phyloP scores from a whole-genome alignment of 2,329 filamentous ascomycete genomes.

The Exserohilum rostratum region DNA sequence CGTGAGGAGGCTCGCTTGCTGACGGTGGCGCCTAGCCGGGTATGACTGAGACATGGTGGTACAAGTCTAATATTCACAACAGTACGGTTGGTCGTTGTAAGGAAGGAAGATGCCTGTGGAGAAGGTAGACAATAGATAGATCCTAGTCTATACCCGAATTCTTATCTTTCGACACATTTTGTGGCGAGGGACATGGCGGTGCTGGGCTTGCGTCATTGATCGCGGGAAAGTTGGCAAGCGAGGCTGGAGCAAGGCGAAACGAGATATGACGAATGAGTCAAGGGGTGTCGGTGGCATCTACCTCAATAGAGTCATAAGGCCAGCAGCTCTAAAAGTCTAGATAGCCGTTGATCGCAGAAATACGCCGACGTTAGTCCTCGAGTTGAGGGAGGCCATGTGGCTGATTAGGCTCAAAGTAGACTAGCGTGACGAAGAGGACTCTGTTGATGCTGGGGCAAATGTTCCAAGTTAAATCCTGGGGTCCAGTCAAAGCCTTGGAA shows the following conservation, averaged over 20 bases:
- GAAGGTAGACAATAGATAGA: constrained; percentile 3
- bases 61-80: background rate
- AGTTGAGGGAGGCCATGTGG: background rate
- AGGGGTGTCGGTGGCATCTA: background rate
- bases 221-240: constrained; percentile 36
- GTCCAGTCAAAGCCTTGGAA: background rate
- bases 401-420: background rate
- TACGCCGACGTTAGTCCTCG: background rate
- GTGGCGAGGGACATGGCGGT: constrained; percentile 30
- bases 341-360: background rate
- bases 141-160: constrained; percentile 15
- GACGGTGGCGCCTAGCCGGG: constrained; percentile 2
- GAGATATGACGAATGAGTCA: constrained; percentile 14
- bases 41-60: constrained; percentile 2
- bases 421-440: background rate
- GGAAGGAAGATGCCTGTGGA: background rate
- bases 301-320: background rate
- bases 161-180: constrained; percentile 16
- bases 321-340: background rate
- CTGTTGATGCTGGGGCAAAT: background rate
- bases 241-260: constrained; percentile 14
- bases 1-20: constrained; percentile 1
- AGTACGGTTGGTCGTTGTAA: background rate
- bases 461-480: background rate
- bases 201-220: constrained; percentile 43